Evolutionary conservation across 495 filamentous ascomycete species (phyloP).

Genomic region (Rostrohypoxylon terebratum): DNA sequence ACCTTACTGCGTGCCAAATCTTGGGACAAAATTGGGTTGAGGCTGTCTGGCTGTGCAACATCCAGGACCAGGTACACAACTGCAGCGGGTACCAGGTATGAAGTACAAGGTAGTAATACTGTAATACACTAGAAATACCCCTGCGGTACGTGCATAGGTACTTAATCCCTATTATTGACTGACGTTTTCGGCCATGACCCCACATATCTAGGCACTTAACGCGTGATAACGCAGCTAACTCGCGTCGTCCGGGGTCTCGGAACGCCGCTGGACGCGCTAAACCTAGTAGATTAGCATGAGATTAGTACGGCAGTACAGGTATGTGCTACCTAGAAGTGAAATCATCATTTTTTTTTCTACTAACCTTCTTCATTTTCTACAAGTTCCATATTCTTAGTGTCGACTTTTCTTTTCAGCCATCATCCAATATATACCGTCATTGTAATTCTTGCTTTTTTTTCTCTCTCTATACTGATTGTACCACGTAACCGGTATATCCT

Average conservation of each 20-base stretch:
- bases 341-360: constrained; percentile 37
- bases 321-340: constrained; percentile 21
- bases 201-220: constrained; percentile 38
- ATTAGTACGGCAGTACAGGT: background rate
- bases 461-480: background rate
- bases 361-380: constrained; percentile 7
- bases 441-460: background rate
- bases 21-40: background rate
- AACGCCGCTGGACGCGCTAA: constrained; percentile 43
- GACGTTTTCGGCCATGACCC: constrained; percentile 30
- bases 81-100: background rate
- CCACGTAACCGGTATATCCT: constrained; percentile 1
- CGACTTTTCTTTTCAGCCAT: background rate
- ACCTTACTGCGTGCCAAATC: constrained; percentile 5
- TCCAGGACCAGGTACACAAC: background rate
- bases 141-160: background rate
- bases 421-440: constrained; percentile 1
- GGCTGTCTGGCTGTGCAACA: constrained; percentile 8
- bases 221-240: constrained; percentile 51
- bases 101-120: too few relatives aligned
- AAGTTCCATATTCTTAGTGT: background rate
- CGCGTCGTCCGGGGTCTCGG: constrained; percentile 43
- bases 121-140: constrained; percentile 4
- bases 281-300: constrained; percentile 10
- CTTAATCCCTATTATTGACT: constrained; percentile 4